Evolutionary conservation across 2,329 filamentous ascomycete species (phyloP).

Genomic region (Graphiopsis chlorocephala): DNA sequence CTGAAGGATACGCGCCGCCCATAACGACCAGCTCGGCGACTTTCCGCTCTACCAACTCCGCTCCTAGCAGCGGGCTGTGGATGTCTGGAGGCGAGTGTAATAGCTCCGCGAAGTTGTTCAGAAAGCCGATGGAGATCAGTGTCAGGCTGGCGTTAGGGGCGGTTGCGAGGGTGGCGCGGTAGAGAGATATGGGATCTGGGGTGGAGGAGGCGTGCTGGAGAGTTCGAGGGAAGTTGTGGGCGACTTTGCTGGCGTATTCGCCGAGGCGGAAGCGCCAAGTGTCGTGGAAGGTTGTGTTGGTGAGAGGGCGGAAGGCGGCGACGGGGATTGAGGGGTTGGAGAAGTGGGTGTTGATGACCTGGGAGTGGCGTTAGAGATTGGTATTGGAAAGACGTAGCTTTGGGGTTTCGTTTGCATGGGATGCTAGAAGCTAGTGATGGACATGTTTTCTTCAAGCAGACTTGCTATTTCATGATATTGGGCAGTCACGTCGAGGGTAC

Average conservation of each 20-base stretch:
- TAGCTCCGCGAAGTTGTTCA: constrained; percentile 42
- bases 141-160: constrained; percentile 18
- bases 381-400: neutral
- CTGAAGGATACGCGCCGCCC: constrained; percentile 51
- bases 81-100: constrained; percentile 46
- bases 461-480: neutral
- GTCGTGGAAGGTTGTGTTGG: constrained; percentile 22
- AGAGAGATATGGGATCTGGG: constrained; percentile 18
- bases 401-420: neutral
- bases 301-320: constrained; percentile 22
- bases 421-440: neutral
- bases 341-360: constrained; percentile 15
- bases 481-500: neutral
- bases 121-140: constrained; percentile 25
- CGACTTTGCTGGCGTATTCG: constrained; percentile 22
- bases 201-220: constrained; percentile 17
- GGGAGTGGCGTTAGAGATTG: neutral
- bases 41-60: constrained; percentile 44
- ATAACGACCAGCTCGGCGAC: constrained; percentile 52
- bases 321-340: constrained; percentile 22
- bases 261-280: constrained; percentile 15
- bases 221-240: constrained; percentile 10
- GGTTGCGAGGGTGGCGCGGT: constrained; percentile 14
- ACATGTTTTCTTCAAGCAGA: neutral
- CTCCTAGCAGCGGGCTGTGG: constrained; percentile 41